Conservation (phyloP, 2,329 filamentous ascomycete species). For the Ceratocystis diversiconidia region DNA sequence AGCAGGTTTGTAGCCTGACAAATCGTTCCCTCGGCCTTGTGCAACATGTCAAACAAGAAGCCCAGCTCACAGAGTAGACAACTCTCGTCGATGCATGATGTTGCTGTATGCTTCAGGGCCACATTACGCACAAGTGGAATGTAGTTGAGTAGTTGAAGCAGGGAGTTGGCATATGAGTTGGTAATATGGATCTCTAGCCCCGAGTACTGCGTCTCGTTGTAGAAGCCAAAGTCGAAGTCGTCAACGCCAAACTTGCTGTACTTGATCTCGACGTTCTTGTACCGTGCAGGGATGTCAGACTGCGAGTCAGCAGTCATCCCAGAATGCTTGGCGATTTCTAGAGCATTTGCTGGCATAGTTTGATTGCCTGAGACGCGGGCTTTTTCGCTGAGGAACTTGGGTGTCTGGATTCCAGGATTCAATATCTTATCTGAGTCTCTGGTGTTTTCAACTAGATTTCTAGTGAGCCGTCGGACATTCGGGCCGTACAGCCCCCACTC, state of each 20-base stretch:
- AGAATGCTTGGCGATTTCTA: slow-evolving; percentile 22
- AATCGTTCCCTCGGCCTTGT: slow-evolving; percentile 85
- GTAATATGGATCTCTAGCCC: slow-evolving; percentile 91
- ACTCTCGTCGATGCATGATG: slow-evolving; percentile 63
- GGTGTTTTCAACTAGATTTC: slow-evolving; percentile 75
- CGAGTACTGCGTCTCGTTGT: slow-evolving; percentile 84
- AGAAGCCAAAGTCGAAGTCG: slow-evolving; percentile 96
- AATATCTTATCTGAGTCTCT: slow-evolving; percentile 46
- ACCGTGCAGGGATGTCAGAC: slow-evolving; percentile 73
- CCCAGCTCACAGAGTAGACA: slow-evolving; percentile 90
- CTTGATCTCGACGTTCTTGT: slow-evolving; percentile 91
- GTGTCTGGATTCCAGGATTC: slow-evolving; percentile 51
- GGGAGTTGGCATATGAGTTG: slow-evolving; percentile 88
- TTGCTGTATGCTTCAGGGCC: slow-evolving; percentile 76
- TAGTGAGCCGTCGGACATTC: slow-evolving; percentile 55
- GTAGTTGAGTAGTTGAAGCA: slow-evolving; percentile 83
- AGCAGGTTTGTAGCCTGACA: slow-evolving; percentile 94
- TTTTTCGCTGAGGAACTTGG: slow-evolving; percentile 92
- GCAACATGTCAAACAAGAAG: slow-evolving; percentile 93
- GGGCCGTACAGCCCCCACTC: slow-evolving; percentile 68
- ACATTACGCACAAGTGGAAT: slow-evolving; percentile 78
- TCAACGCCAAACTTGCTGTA: slow-evolving; percentile 99
- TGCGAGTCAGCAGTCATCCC: slow-evolving; percentile 28
- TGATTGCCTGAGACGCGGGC: slow-evolving; percentile 49
- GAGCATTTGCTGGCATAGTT: slow-evolving; percentile 28